A percentile compares a stretch with the other conserved stretches of the same genome.
Conservation (phyloP, 352 stramenopile species). For the Phytopythium montanum region DNA sequence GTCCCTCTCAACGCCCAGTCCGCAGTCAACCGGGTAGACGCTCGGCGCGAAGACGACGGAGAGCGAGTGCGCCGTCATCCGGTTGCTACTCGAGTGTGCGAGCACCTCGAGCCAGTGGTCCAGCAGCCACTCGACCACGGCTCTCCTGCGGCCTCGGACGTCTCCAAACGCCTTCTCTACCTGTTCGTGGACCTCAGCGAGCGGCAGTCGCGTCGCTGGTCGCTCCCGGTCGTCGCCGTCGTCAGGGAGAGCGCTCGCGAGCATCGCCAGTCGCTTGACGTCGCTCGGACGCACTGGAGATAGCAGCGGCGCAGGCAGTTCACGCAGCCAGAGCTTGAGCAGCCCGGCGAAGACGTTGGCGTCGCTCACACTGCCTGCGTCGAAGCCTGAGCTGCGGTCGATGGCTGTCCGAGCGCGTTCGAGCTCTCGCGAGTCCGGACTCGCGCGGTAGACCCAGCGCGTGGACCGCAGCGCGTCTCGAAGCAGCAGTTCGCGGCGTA, state of each 20-base stretch:
- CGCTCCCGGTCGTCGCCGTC: not conserved
- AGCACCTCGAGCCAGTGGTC: slow-evolving; percentile 64
- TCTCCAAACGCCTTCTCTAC: not conserved
- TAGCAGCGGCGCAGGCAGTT: slow-evolving; percentile 44
- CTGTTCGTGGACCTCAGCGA: slow-evolving; percentile 5
- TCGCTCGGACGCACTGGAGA: not conserved
- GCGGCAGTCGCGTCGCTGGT: not conserved
- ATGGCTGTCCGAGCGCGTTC: slow-evolving; percentile 38
- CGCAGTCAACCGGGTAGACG: slow-evolving; percentile 29
- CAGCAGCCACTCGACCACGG: slow-evolving; percentile 58
- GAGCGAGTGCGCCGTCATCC: slow-evolving; percentile 48
- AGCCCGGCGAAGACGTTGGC: slow-evolving; percentile 57
- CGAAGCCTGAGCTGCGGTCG: slow-evolving; percentile 37
- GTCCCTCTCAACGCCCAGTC: not conserved
- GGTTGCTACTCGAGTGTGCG: slow-evolving; percentile 27
- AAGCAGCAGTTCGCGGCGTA: slow-evolving; percentile 46
- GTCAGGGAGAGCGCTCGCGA: slow-evolving; percentile 16
- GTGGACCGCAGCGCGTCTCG: slow-evolving; percentile 29
- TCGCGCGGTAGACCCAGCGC: slow-evolving; percentile 65
- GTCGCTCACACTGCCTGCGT: slow-evolving; percentile 25
- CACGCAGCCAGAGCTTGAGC: slow-evolving; percentile 60
- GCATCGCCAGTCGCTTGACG: slow-evolving; percentile 10
- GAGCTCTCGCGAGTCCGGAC: slow-evolving; percentile 39
- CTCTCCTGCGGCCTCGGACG: not conserved
- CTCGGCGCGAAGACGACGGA: slow-evolving; percentile 59